Base-by-base conservation (phyloP, 306 rosid species). In the Cucurbita pepo region DNA sequence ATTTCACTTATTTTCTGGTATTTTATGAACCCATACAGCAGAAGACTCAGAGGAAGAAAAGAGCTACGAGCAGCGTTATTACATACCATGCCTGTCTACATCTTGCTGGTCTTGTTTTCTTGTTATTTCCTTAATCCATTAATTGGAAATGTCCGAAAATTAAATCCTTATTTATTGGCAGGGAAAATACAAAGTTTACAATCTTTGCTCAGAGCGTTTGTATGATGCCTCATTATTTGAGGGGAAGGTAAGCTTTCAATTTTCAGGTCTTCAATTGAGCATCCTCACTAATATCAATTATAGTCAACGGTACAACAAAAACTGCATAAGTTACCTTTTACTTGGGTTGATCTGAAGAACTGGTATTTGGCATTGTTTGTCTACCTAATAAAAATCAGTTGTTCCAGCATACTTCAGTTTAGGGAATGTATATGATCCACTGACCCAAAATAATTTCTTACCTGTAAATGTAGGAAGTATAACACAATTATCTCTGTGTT, bases 131-230 rank as follows among this genome's bases (percentile, higher is more conserved):
- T 56, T 40, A 12, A 11, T 43, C 30, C 72, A 44, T 73, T 43
- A 57, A 38, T 73, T 69, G 16, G 25, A 38, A 43, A 57, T 78
- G 82, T 10, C 37, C 71, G 43, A 8, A 19, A 44, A 44, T 80
- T 69, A 57, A 82, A 47, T 70, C 37, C 60, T 58, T 79, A 30
- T 76, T 67, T 55, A 61, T 34, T 30, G 75, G 79, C 88, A 92
- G 98, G 98, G 96, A 65, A 90, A 84, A 80, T 92, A 92, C 81
- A 92, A 90, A 85, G 98, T 90, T 69, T 92, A 92, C 84, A 92
- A 92, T 87, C 96, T 90, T 82, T 92, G 98, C 77, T 83, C 97
- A 52, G 98, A 92, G 95, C 91, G 96, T 81, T 84, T 92, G 85
- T 92, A 92, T 58, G 96, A 92, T 79, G 96, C 96, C 43, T 82